Evolutionary conservation across 2,329 filamentous ascomycete genomes (phyloP), one percentile per base, ranked within the genome.

Genomic region (Hymenoscyphus infarciens): DNA sequence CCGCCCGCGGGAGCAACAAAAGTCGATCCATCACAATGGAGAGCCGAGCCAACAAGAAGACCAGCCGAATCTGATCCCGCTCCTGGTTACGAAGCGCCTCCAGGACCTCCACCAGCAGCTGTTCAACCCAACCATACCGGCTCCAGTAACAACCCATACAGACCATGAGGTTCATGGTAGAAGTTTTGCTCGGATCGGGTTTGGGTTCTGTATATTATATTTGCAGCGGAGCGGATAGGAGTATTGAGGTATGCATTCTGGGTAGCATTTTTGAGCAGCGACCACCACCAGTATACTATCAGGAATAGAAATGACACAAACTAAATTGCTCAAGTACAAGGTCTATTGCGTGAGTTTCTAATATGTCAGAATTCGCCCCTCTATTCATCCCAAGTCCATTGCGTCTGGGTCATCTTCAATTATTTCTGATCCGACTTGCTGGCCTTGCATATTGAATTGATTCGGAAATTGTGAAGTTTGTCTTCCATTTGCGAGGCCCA

Each of bases 301-400:
- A 73, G 72, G 70, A 72, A 75, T 75, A 75, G 71, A 73, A 63
- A 64, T 62, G 60, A 57, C 31, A 42, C 22, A 39, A 25, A 16
- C 54, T 31, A 31, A 33, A 56, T 25, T 56, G 54, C 35, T 66
- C 61, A 61, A 61, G 53, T 63, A 62, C 49, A 52, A 52, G 27
- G 22, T 57, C 59, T 61, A 45, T 35, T 35, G 19, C 16, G 27
- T 33, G 16, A 22, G n/a, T 31, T 31, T 64, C 56, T 65, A 65
- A 45, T 70, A 45, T 52, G 60, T 38, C 19, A 52, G n/a, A 29
- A 31, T 56, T 29, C 3, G 13, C n/a, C 16, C 52, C 52, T 42
- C 22, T n/a, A 11, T 57, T 63, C 55, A 71, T 73, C 74, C 87
- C 70, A 89, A 76, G 59, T 90, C 87, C 88, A 90, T 91, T 15